These are phyloP conservation scores for Stellera chamaejasme DNA, from an alignment of 345 rosid genomes.

Conservation along the genomic window DNA sequence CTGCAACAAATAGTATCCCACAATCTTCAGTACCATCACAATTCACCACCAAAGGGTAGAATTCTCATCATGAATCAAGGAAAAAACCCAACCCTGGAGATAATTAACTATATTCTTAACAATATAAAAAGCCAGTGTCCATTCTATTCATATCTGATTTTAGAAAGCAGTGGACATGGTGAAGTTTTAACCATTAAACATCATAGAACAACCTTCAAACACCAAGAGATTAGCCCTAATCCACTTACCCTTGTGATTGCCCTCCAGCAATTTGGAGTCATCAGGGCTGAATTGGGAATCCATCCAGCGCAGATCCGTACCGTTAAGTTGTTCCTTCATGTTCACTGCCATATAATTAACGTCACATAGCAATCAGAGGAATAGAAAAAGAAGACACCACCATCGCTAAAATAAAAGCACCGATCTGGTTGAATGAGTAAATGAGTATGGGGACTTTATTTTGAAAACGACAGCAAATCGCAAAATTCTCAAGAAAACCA, in stretches of 20 bases:
- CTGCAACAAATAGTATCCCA: constrained; percentile 21
- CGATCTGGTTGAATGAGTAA: too few species aligned
- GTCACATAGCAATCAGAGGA: background rate
- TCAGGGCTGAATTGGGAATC: constrained; percentile 24
- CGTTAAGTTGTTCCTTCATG: constrained; percentile 9
- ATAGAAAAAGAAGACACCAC: background rate
- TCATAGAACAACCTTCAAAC: background rate
- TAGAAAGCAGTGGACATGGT: too few species aligned
- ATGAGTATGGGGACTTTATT: too few species aligned
- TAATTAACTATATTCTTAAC: too few species aligned
- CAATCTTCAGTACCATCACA: too few species aligned
- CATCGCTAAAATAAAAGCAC: too few species aligned
- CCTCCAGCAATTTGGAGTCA: constrained; percentile 38
- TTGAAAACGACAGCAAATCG: background rate
- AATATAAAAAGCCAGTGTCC: too few species aligned
- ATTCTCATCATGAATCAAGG: too few species aligned
- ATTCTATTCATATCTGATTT: too few species aligned
- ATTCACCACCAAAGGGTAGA: too few species aligned
- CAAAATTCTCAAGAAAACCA: too few species aligned
- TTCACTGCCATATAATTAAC: constrained; percentile 11
- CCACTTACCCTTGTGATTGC: constrained; percentile 42
- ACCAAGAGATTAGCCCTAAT: constrained; percentile 1
- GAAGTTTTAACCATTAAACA: constrained; percentile 4
- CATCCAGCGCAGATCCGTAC: constrained; percentile 19
- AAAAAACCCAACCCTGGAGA: too few species aligned